Base-by-base conservation (phyloP, 2,329 filamentous ascomycete genomes). In the Trichoderma citrinoviride region DNA sequence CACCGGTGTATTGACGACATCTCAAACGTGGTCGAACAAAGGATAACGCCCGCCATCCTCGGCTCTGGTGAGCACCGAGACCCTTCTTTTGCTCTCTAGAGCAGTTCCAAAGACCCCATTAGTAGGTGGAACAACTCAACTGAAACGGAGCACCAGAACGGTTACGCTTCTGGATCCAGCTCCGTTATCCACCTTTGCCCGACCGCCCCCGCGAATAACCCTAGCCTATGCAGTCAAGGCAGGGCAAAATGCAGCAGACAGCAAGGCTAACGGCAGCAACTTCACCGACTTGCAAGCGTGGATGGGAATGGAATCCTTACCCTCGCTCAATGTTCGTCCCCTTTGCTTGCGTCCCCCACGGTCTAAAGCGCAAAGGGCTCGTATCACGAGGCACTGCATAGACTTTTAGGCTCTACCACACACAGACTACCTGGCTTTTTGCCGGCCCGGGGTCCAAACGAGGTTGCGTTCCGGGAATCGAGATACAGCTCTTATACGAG, bases 111-210 rank as follows among this genome's bases (percentile, higher is more conserved):
- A n/a, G n/a, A n/a, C n/a, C n/a, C n/a, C n/a, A n/a, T n/a, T n/a
- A n/a, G n/a, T n/a, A 60, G n/a, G 53, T 56, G 33, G 29, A 19
- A 27, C 27, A n/a, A 14, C 37, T 43, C 17, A 1, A 44, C 21
- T 21, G 23, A 49, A 60, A 60, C 56, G 44, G 56, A 58, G 56
- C 3, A 21, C 14, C 25, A 33, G 17, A 61, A 50, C 47, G 29
- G 46, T 23, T 41, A 40, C 56, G 3, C n/a, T 40, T 40, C 21
- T 29, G 40, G 27, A 53, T 15, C n/a, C 12, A 61, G 40, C n/a
- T 46, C 40, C 47, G 49, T 43, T 61, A 44, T 23, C 49, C 49
- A 61, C 40, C 37, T 61, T 61, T 61, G 58, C 58, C 47, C 58
- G 40, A 43, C 37, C 46, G n/a, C 37, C 47, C 40, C 3, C 33